Base-by-base conservation (phyloP, 2,329 filamentous ascomycete species). In the Microdochium trichocladiopsis region DNA sequence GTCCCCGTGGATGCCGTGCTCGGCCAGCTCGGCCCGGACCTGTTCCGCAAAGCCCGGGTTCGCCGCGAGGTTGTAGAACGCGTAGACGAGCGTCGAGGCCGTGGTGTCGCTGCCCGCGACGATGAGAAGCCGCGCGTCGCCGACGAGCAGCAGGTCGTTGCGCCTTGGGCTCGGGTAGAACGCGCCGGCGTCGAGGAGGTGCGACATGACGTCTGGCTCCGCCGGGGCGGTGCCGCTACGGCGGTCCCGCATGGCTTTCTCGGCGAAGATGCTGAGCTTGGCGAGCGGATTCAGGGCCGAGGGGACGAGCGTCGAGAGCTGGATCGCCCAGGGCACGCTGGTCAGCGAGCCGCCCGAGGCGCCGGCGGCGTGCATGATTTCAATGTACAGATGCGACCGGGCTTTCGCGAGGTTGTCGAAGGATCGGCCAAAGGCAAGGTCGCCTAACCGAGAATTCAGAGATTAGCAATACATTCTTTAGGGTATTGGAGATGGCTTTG, bases 391-490 rank as follows among this genome's bases (percentile, higher is more conserved):
- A 47, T 58, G 55, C 23, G 57, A 55, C 33, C 55, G 36, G 2
- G 51, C 57, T 8, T 28, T 47, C 28, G 56, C 50, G 16, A 57
- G 22, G 9, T 52, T 56, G 21, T 51, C 51, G 21, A 58, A 58
- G 11, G 55, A 56, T 9, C 56, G 52, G 11, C 57, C 55, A 24
- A 58, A 58, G 18, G 55, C 57, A 16, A 57, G 57, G 25, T 57
- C 55, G 43, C 57, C 56, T 58, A 23, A 2, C 21, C 2, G 14
- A 12, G 23, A 31, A 8, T 31, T 31, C 14, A 8, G 28, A 8
- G 8, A 14, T 31, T 14, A 18, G n/a, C 36, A 18, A 12, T 16
- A 6, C n/a, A 12, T 41, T 16, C n/a, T 41, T 41, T 41, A 14
- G 9, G 36, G 11, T 14, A 18, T 14, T 16, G n/a, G n/a, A n/a